A percentile compares a stretch with the other conserved stretches of the same genome.
These are phyloP conservation scores for Penicillium dipodomyicola DNA, from an alignment of 495 filamentous ascomycete genomes.

Conservation along the genomic window DNA sequence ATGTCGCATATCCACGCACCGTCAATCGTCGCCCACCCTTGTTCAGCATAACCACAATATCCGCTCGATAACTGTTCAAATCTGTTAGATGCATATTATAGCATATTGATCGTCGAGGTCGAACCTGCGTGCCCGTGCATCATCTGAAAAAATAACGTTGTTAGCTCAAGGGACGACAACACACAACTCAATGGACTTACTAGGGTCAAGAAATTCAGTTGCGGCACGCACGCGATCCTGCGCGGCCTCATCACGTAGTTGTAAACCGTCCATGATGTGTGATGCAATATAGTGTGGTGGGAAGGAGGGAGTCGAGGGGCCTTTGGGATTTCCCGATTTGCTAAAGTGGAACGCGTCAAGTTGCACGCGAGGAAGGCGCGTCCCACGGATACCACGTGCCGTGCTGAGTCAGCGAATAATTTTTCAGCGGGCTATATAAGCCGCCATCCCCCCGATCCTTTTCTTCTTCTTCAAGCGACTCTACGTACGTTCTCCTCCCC, in stretches of 20 bases:
- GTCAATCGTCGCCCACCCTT: slow-evolving; percentile 71
- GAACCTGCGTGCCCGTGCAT: slow-evolving; percentile 59
- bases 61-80: slow-evolving; percentile 64
- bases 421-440: slow-evolving; percentile 27
- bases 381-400: not conserved
- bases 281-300: slow-evolving; percentile 15
- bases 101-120: not conserved
- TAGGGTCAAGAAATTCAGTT: slow-evolving; percentile 81
- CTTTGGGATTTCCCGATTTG: slow-evolving; percentile 10
- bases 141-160: slow-evolving; percentile 30
- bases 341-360: slow-evolving; percentile 12
- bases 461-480: slow-evolving; percentile 56
- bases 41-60: slow-evolving; percentile 91
- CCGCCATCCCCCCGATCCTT: slow-evolving; percentile 16
- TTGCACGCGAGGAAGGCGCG: slow-evolving; percentile 1
- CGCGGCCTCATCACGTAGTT: slow-evolving; percentile 78
- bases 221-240: slow-evolving; percentile 77
- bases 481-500: slow-evolving; percentile 55
- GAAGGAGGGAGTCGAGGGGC: slow-evolving; percentile 20
- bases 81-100: slow-evolving; percentile 19
- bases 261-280: slow-evolving; percentile 64
- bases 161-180: slow-evolving; percentile 19
- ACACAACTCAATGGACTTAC: slow-evolving; percentile 46
- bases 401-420: slow-evolving; percentile 1
- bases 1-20: slow-evolving; percentile 35